Base-by-base conservation (phyloP, 176 grass and related monocot genomes). In the Panicum miliaceum region DNA sequence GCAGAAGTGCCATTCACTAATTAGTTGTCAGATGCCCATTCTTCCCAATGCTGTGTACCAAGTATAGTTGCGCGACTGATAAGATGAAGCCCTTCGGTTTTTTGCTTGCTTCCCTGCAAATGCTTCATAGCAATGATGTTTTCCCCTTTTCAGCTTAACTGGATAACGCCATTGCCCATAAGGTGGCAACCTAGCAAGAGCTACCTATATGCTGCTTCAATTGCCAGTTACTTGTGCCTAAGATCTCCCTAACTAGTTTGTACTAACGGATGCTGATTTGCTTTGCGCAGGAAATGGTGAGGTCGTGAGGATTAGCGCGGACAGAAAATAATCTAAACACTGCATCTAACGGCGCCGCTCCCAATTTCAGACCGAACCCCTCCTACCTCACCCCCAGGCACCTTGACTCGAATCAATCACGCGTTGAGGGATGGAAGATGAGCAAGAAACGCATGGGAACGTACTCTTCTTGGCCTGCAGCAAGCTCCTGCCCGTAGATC, bases 111-210 rank as follows among this genome's bases (percentile, higher is more conserved):
- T 86, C 65, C 50, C 70, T 72, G n/a, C 57, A 79, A 88, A 84
- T 88, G 86, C 57, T 88, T 84, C 67, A 78, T 45, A 84, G 64
- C 85, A 94, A 85, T 90, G 84, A 74, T 91, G 80, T 88, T 91
- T 94, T 4, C 12, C 81, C 84, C 78, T 92, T 94, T 94, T 91
- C 92, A 97, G 94, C 64, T 89, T 94, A 82, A 76, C 88, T 40
- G 86, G 57, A 12, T 93, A 67, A 91, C 71, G 12, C 91, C 88
- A 73, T 51, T 90, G 50, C 86, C 88, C 68, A 88, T 92, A 84
- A 87, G 88, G 60, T 85, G 91, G 90, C 90, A 57, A 91, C 88
- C 32, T 84, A 92, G 94, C 90, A 89, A 92, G 88, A 87, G 69
- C 10, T 32, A 35, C 46, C 23, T 57, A 64, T 0, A 35, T 87